Evolutionary conservation across 1,139 yeast species (phyloP).

Genomic region (Yamadazyma kanchanaburiensis): DNA sequence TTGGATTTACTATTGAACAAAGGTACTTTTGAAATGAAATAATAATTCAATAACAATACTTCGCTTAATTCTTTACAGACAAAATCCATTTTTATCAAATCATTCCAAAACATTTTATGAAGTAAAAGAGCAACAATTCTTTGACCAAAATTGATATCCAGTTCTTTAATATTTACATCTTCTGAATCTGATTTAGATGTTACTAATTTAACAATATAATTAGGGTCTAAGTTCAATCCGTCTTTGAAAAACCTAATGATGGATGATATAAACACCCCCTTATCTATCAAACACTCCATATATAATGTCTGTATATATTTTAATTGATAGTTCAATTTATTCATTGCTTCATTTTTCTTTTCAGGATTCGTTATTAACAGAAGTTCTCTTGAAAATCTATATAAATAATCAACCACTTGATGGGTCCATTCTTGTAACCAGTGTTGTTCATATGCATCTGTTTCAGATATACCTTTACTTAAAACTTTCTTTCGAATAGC

Average conservation of each 20-base stretch:
- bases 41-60: slow-evolving; percentile 41
- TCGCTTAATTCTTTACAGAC: slow-evolving; percentile 62
- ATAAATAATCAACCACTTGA: slow-evolving; percentile 61
- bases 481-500: slow-evolving; percentile 53
- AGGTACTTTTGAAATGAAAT: slow-evolving; percentile 25
- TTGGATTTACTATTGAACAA: slow-evolving; percentile 6
- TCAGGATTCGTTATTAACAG: slow-evolving; percentile 20
- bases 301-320: slow-evolving; percentile 62
- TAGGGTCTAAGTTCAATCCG: slow-evolving; percentile 44
- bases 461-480: slow-evolving; percentile 4
- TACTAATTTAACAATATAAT: slow-evolving; percentile 18
- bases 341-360: slow-evolving; percentile 45
- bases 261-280: slow-evolving; percentile 59
- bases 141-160: slow-evolving; percentile 35
- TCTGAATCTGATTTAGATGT: slow-evolving; percentile 12
- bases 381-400: slow-evolving; percentile 46
- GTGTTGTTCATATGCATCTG: slow-evolving; percentile 37
- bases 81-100: slow-evolving; percentile 50
- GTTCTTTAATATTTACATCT: slow-evolving; percentile 9
- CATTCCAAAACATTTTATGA: slow-evolving; percentile 70
- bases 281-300: slow-evolving; percentile 65
- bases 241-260: slow-evolving; percentile 53
- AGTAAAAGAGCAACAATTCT: slow-evolving; percentile 48
- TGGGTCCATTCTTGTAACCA: slow-evolving; percentile 91
- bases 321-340: slow-evolving; percentile 55